Percentiles rank a stretch among this genome's conserved stretches.
phyloP scores from a whole-genome alignment of 805 yeast species.

The Yamadazyma olivae region DNA sequence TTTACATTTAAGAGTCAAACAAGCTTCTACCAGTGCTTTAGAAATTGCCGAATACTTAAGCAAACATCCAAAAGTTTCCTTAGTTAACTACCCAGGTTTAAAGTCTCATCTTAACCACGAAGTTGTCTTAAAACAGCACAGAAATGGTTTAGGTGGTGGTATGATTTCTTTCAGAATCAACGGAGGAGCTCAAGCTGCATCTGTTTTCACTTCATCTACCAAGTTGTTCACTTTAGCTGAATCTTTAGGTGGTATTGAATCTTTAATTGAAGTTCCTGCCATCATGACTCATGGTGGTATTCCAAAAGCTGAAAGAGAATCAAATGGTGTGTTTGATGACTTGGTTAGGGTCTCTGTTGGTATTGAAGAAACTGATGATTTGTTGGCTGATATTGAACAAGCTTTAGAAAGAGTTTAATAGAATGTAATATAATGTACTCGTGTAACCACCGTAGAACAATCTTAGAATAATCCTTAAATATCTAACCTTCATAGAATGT shows the following conservation, averaged over 20 bases:
- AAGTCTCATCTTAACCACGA: constrained; percentile 59
- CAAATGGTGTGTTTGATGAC: constrained; percentile 77
- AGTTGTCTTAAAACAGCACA: constrained; percentile 71
- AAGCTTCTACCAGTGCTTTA: constrained; percentile 63
- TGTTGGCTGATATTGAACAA: constrained; percentile 65
- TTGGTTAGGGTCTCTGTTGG: constrained; percentile 83
- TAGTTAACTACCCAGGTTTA: constrained; percentile 84
- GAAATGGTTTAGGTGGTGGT: constrained; percentile 87
- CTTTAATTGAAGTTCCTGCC: constrained; percentile 84
- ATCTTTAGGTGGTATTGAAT: constrained; percentile 88
- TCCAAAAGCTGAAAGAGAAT: constrained; percentile 73
- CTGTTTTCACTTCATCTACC: constrained; percentile 69
- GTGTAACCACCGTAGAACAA: too few relatives aligned
- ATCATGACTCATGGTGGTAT: constrained; percentile 92
- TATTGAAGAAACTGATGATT: constrained; percentile 78
- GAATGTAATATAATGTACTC: background rate
- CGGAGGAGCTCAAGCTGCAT: constrained; percentile 78
- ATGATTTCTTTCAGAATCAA: constrained; percentile 84
- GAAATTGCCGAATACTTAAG: constrained; percentile 65
- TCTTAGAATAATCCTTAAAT: too few relatives aligned
- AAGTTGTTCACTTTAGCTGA: constrained; percentile 83
- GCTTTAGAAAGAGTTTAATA: constrained; percentile 46
- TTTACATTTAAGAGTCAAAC: constrained; percentile 72
- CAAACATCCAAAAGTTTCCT: constrained; percentile 48
- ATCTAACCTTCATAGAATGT: too few relatives aligned